Percentiles rank a stretch among this genome's conserved stretches.
Conservation (phyloP, 208 protist genomes). For the Leishmania braziliensis region DNA sequence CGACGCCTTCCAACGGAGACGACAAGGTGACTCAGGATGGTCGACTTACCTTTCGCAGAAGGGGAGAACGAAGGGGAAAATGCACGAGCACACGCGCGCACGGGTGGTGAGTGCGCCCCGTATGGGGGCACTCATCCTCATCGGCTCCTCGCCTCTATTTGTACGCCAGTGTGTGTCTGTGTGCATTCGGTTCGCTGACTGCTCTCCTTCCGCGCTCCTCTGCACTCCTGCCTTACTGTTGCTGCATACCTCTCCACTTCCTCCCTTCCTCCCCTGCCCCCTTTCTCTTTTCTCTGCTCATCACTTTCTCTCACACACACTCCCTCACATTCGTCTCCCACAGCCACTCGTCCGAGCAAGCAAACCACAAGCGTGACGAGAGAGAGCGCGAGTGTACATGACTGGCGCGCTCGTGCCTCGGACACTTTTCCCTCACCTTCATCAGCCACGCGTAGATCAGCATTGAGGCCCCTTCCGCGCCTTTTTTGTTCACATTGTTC, state of each 20-base stretch:
- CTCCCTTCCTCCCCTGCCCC: neutral
- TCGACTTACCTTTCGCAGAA: too few relatives aligned
- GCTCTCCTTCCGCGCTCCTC: neutral
- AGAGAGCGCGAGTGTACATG: neutral
- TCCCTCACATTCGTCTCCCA: neutral
- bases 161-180: neutral
- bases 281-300: neutral
- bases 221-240: neutral
- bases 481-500: neutral
- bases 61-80: neutral
- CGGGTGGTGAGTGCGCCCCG: too few relatives aligned
- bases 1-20: neutral
- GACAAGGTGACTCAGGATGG: neutral
- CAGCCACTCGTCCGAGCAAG: neutral
- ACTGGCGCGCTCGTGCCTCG: neutral
- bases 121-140: neutral
- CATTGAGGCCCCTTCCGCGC: neutral
- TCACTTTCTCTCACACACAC: neutral
- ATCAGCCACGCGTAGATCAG: neutral
- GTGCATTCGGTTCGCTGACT: neutral
- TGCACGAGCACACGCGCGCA: too few relatives aligned
- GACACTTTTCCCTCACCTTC: neutral
- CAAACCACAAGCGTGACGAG: neutral
- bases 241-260: neutral
- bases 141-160: neutral